Evolutionary conservation across 2,329 filamentous ascomycete species (phyloP).

Genomic region (Allantophomopsis lycopodina): DNA sequence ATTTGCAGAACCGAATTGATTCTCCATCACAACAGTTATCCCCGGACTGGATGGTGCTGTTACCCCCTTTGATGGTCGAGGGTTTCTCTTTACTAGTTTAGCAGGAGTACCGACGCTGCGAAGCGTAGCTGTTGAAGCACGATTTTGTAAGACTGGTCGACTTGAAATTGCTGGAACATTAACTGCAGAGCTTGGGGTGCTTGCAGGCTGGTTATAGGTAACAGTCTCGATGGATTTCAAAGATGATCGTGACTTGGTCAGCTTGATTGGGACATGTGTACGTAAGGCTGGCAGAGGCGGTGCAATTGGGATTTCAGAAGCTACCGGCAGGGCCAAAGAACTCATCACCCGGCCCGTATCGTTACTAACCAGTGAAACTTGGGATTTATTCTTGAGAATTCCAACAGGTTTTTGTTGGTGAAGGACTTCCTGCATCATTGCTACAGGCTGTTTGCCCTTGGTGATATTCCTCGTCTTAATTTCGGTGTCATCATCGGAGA

Average conservation of each 20-base stretch:
- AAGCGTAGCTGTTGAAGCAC: conserved; percentile 8
- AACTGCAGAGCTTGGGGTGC: conserved; percentile 4
- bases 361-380: conserved; percentile 9
- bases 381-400: conserved; percentile 14
- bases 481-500: conserved; percentile 23
- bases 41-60: conserved; percentile 11
- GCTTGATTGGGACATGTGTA: conserved; percentile 7
- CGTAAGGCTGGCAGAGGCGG: conserved; percentile 9
- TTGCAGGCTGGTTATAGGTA: conserved; percentile 4
- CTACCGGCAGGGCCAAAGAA: neutral
- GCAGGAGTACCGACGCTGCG: conserved; percentile 5
- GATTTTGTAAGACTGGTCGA: conserved; percentile 11
- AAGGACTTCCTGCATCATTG: conserved; percentile 8
- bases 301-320: conserved; percentile 6
- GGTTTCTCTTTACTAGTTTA: conserved; percentile 11
- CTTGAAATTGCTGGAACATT: conserved; percentile 5
- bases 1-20: conserved; percentile 15
- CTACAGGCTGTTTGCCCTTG: conserved; percentile 11
- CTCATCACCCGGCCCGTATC: neutral
- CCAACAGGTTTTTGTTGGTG: conserved; percentile 7
- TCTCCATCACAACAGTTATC: conserved; percentile 13
- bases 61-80: conserved; percentile 2
- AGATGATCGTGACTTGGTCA: conserved; percentile 9
- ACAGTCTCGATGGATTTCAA: conserved; percentile 6
- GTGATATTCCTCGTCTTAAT: conserved; percentile 4